Percentiles rank a stretch among this genome's conserved stretches.
These are phyloP conservation scores for Handroanthus guayacan DNA, from an alignment of 257 asterid species.

Conservation along the genomic window DNA sequence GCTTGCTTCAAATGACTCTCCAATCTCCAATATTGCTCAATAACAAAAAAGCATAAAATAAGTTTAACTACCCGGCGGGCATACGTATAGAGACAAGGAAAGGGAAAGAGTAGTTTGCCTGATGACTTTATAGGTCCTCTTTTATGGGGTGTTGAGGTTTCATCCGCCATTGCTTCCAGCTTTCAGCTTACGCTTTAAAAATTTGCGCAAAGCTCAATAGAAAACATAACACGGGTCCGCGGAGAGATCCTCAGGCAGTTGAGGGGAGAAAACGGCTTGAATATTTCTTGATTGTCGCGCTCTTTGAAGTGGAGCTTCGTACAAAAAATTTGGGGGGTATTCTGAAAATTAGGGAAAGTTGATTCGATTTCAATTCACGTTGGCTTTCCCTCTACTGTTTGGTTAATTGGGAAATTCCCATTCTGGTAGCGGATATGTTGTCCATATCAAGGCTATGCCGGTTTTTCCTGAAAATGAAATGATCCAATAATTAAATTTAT, in stretches of 20 bases:
- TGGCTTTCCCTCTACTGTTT: slow-evolving; percentile 3
- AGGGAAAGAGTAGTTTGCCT: slow-evolving; percentile 49
- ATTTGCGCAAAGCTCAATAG: slow-evolving; percentile 2
- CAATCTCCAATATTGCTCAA: not conserved
- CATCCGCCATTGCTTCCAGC: slow-evolving; percentile 71
- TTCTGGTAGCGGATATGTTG: slow-evolving; percentile 3
- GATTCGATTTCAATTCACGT: not conserved
- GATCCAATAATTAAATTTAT: not conserved
- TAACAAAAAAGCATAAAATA: not conserved
- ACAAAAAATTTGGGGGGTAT: slow-evolving; percentile 35
- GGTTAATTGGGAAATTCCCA: slow-evolving; percentile 11
- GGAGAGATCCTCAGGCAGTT: slow-evolving; percentile 1
- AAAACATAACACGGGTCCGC: slow-evolving; percentile 4
- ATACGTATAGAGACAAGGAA: not conserved
- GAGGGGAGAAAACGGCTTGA: slow-evolving; percentile 1
- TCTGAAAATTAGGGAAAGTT: slow-evolving; percentile 32
- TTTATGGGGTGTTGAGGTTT: slow-evolving; percentile 56
- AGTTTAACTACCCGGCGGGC: not conserved
- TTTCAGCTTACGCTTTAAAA: slow-evolving; percentile 24
- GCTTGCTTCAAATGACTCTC: not conserved
- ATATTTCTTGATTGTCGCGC: slow-evolving; percentile 38
- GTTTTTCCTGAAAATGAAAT: not conserved
- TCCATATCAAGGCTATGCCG: not conserved
- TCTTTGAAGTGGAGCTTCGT: slow-evolving; percentile 26
- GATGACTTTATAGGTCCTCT: slow-evolving; percentile 81